Conservation (phyloP, 1,139 yeast genomes). For the Scheffersomyces stambukii region DNA sequence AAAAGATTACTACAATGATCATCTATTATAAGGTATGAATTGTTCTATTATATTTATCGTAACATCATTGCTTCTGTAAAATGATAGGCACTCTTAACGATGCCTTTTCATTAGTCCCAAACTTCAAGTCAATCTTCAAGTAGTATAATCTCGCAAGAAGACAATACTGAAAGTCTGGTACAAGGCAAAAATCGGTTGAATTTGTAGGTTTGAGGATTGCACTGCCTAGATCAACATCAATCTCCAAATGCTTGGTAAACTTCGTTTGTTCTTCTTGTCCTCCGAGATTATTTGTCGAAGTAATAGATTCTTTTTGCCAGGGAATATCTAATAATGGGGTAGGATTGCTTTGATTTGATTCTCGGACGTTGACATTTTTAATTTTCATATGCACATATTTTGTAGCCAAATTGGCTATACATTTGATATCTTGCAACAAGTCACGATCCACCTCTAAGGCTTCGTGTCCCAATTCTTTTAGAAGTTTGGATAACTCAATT, state of each 20-base stretch:
- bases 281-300: slow-evolving; percentile 1
- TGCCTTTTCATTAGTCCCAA: slow-evolving; percentile 24
- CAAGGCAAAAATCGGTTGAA: slow-evolving; percentile 24
- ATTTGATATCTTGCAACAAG: slow-evolving; percentile 26
- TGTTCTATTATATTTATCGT: not conserved
- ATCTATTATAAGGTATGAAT: too few species aligned
- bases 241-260: slow-evolving; percentile 9
- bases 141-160: slow-evolving; percentile 32
- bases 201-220: slow-evolving; percentile 9
- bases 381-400: slow-evolving; percentile 21
- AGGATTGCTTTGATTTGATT: not conserved
- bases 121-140: slow-evolving; percentile 25
- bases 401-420: slow-evolving; percentile 29
- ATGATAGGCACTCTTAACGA: slow-evolving; percentile 30
- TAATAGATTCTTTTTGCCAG: slow-evolving; percentile 6
- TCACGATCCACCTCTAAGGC: slow-evolving; percentile 22
- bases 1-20: too few species aligned
- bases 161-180: slow-evolving; percentile 40
- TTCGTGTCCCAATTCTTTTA: slow-evolving; percentile 22
- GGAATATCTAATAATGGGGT: slow-evolving; percentile 1
- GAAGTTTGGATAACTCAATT: slow-evolving; percentile 22
- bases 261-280: slow-evolving; percentile 4
- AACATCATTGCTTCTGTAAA: slow-evolving; percentile 19
- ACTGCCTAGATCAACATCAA: slow-evolving; percentile 12
- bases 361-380: slow-evolving; percentile 6